phyloP scores from a whole-genome alignment of 2,329 filamentous ascomycete species.

The Verticillium dahliae region DNA sequence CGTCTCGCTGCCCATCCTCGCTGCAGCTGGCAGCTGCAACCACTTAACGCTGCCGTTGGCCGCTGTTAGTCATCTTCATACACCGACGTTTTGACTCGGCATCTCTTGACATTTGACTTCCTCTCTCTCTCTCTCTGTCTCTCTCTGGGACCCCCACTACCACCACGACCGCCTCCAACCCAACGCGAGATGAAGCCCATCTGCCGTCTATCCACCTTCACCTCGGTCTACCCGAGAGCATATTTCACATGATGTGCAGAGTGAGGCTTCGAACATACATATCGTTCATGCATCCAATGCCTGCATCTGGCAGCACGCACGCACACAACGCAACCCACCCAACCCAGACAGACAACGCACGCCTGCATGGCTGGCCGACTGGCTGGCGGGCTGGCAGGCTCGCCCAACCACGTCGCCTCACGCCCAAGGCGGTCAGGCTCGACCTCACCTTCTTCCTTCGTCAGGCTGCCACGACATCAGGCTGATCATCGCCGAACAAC shows the following conservation, averaged over 20 bases:
- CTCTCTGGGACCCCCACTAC: too few relatives aligned
- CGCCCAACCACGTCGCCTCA: neutral
- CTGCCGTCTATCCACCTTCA: neutral
- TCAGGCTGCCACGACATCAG: neutral
- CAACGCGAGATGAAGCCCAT: neutral
- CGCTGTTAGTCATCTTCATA: neutral
- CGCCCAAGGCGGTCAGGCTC: neutral
- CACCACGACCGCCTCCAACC: neutral
- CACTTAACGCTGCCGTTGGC: neutral
- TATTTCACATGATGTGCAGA: neutral
- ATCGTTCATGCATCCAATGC: neutral
- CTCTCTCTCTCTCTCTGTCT: too few relatives aligned
- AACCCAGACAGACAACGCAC: neutral
- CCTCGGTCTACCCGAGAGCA: neutral
- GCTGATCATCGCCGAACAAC: neutral
- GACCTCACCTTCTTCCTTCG: neutral
- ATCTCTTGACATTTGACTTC: neutral
- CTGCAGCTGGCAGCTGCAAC: neutral
- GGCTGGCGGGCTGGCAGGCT: too few relatives aligned
- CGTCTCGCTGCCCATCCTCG: neutral
- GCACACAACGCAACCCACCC: too few relatives aligned
- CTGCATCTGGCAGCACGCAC: neutral
- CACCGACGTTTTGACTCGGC: neutral
- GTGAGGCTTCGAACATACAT: neutral
- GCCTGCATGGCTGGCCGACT: neutral